phyloP scores from a whole-genome alignment of 768 basidiomycete genomes.

The Saitozyma sp. region DNA sequence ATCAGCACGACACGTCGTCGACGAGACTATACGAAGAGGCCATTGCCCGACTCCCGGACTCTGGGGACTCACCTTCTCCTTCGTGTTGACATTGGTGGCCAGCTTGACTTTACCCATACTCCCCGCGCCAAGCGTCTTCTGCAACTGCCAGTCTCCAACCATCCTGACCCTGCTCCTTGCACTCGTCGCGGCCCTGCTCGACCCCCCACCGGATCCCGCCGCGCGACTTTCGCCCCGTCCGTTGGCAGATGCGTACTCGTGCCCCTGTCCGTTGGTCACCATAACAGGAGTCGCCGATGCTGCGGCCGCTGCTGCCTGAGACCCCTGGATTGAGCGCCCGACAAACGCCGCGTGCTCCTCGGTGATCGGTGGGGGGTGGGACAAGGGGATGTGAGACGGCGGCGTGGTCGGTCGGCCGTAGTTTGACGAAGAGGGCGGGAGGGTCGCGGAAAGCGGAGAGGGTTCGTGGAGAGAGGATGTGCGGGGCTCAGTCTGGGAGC shows the following conservation, averaged over 20 bases:
- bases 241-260: too few species aligned
- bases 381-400: not conserved
- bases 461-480: not conserved
- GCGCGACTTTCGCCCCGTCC: not conserved
- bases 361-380: conserved; percentile 16
- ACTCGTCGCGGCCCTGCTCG: conserved; percentile 4
- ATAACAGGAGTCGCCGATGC: not conserved
- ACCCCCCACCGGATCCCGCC: not conserved
- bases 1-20: too few species aligned
- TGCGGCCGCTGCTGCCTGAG: not conserved
- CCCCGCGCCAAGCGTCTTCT: conserved; percentile 94
- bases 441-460: conserved; percentile 3
- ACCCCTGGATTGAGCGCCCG: not conserved
- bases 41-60: not conserved
- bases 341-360: conserved; percentile 32
- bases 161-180: conserved; percentile 55
- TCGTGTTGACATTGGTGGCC: conserved; percentile 80
- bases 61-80: conserved; percentile 75
- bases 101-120: conserved; percentile 99
- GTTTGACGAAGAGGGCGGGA: not conserved
- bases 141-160: conserved; percentile 91
- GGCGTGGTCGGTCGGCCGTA: not conserved
- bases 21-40: too few species aligned
- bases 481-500: conserved; percentile 15
- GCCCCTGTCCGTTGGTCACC: too few species aligned